Evolutionary conservation across 169 alveolate genomes (phyloP).

Genomic region (Plasmodium cynomolgi): DNA sequence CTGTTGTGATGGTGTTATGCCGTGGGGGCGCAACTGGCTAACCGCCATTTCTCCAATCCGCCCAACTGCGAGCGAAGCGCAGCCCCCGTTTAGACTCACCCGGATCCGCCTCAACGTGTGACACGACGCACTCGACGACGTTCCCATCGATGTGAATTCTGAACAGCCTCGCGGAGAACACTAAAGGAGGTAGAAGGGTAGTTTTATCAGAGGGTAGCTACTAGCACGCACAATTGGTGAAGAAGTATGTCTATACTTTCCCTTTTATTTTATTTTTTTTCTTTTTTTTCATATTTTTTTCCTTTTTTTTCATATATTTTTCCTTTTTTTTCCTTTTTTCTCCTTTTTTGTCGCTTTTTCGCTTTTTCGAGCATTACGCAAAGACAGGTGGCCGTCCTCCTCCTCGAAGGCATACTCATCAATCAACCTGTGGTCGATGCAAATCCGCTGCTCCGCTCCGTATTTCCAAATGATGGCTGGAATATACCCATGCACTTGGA

Average conservation of each 20-base stretch:
- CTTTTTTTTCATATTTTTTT: neutral
- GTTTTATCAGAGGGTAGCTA: neutral
- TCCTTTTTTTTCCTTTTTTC: neutral
- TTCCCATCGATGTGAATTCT: constrained; percentile 75
- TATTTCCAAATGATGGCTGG: constrained; percentile 83
- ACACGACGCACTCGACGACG: constrained; percentile 82
- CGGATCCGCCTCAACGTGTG: constrained; percentile 86
- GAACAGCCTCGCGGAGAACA: constrained; percentile 86
- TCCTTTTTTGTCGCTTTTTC: neutral
- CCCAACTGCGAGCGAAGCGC: neutral
- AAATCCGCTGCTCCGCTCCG: constrained; percentile 79
- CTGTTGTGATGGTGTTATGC: neutral
- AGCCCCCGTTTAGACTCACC: constrained; percentile 14
- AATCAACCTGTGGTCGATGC: constrained; percentile 75
- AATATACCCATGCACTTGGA: constrained; percentile 76
- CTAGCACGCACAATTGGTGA: neutral
- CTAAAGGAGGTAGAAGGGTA: constrained; percentile 22
- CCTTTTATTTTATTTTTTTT: neutral
- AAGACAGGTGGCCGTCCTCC: constrained; percentile 86
- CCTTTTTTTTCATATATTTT: neutral
- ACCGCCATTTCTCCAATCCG: neutral
- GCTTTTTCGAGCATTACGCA: constrained; percentile 59
- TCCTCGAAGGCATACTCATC: constrained; percentile 88
- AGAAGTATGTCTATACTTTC: neutral
- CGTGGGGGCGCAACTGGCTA: neutral